Conservation (phyloP, 768 basidiomycete genomes). For the Lactarius hengduanensis region DNA sequence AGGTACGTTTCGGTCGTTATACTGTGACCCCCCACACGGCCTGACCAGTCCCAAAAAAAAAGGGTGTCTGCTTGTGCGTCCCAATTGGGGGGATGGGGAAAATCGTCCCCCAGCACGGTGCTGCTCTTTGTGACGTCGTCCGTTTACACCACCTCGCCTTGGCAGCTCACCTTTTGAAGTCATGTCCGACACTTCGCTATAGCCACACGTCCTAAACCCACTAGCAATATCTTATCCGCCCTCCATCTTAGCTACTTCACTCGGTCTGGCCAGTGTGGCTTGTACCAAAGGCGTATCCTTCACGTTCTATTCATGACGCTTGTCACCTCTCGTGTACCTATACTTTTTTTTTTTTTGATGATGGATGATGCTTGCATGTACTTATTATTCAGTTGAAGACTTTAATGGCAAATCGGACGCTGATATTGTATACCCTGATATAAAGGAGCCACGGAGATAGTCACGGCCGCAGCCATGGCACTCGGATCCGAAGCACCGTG, state of each 20-base stretch:
- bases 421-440: constrained; percentile 9
- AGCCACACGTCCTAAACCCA: neutral
- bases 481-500: neutral
- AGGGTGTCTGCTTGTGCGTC: neutral
- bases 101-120: neutral
- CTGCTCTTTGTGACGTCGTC: neutral
- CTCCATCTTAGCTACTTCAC: neutral
- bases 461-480: neutral
- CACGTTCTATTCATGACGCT: constrained; percentile 2
- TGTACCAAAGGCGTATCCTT: constrained; percentile 13
- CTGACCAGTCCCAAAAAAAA: neutral
- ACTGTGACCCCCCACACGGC: neutral
- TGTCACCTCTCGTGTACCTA: neutral
- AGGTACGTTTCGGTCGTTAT: neutral
- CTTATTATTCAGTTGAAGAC: constrained; percentile 17
- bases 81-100: neutral
- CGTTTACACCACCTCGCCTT: neutral
- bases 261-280: neutral
- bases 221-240: constrained; percentile 3
- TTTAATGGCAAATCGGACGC: constrained; percentile 1
- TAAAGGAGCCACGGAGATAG: constrained; percentile 10
- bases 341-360: neutral
- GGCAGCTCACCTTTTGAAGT: neutral
- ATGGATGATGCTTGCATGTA: constrained; percentile 10
- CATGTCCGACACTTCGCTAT: neutral